Percentiles rank a stretch among this genome's conserved stretches.
Evolutionary conservation across 495 filamentous ascomycete species (phyloP).

Genomic region (Penicillium subrubescens): DNA sequence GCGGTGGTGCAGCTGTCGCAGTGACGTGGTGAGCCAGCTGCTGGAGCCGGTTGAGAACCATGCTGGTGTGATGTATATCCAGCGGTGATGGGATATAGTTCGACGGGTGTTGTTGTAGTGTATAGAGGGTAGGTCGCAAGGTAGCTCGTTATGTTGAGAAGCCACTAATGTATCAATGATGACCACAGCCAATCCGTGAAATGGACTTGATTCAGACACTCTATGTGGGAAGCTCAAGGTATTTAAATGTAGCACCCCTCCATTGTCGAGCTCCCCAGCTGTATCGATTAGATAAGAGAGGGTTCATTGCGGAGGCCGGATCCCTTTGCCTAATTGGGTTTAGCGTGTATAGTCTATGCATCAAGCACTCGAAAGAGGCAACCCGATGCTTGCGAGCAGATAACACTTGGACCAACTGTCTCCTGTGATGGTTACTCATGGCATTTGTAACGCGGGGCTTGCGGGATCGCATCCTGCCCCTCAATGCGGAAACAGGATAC

Average conservation of each 20-base stretch:
- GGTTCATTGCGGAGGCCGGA: conserved; percentile 30
- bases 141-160: not conserved
- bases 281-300: conserved; percentile 21
- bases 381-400: conserved; percentile 23
- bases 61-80: conserved; percentile 22
- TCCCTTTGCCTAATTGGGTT: conserved; percentile 25
- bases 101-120: not conserved
- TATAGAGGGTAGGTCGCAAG: not conserved
- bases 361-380: conserved; percentile 13
- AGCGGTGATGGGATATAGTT: not conserved
- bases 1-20: conserved; percentile 56
- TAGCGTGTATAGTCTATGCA: conserved; percentile 21
- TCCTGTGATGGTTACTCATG: conserved; percentile 2
- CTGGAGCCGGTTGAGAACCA: conserved; percentile 71
- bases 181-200: not conserved
- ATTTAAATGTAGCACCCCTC: conserved; percentile 5
- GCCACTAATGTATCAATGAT: not conserved
- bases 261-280: not conserved
- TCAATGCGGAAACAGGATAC: conserved; percentile 13
- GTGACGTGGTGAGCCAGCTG: conserved; percentile 67
- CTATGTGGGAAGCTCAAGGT: not conserved
- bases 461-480: conserved; percentile 22
- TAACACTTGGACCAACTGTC: not conserved
- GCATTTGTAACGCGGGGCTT: not conserved
- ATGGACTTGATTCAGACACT: not conserved